Base-by-base conservation (phyloP, 2,329 filamentous ascomycete species). In the Calonectria henricotiae region DNA sequence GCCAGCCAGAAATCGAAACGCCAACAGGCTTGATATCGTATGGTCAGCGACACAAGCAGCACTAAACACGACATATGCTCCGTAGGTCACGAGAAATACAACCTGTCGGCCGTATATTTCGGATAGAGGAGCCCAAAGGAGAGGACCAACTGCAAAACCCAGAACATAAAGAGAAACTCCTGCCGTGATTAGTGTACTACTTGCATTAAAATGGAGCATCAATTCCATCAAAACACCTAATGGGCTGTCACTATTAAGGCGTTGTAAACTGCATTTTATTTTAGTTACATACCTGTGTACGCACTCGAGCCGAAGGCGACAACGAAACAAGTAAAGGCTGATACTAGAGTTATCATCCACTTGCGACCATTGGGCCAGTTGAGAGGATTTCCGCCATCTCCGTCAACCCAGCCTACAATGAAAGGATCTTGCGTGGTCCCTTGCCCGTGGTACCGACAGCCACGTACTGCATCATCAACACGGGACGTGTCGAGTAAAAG, bases 271-370 rank as follows among this genome's bases (percentile, higher is more conserved):
- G 15, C 9, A 1, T 20, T 20, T 20, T 20, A 3, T 37, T 3
- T 13, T 13, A 6, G 15, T 46, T 8, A 46, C 20, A 46, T 46
- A 30, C 89, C 89, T 9, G 88, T 88, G 79, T 89, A 93, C 27
- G 91, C 92, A 4, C 90, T 91, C 3, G 91, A 93, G 62, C 89
- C 89, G 74, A 94, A 92, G 2, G 92, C 86, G 25, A 94, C 91
- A 35, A 86, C 91, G 46, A 94, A 86, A 1, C 91, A 92, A 15
- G 92, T 89, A 17, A 91, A 74, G 8, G 92, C 91, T 55, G 91
- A 89, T 58, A 91, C 79, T 63, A 88, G 77, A 1, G 90, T 92
- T 72, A 92, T 88, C 17, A 79, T 78, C 92, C 92, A 94, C 83
- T 93, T 93, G 79, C 86, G 86, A 39, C 76, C 66, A 3, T 78